Base-by-base conservation (phyloP, 106 monocot species). In the Amphibolis antarctica region DNA sequence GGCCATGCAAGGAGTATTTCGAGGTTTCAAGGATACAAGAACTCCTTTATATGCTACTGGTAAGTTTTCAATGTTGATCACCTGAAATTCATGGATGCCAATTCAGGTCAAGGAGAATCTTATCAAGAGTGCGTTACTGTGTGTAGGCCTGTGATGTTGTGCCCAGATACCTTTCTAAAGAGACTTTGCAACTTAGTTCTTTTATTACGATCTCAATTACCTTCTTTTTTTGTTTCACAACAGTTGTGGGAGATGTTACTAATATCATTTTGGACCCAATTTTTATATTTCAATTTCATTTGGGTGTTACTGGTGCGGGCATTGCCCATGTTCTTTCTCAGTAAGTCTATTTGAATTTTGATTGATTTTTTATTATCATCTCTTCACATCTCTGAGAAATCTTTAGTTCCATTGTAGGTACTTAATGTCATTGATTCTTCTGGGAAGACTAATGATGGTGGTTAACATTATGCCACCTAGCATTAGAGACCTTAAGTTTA, bases 251-350 rank as follows among this genome's bases (percentile, higher is more conserved):
- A 62, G 94, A 96, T 76, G 44, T 66, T 14, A 63, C 81, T 47
- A 96, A 96, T 66, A 96, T 96, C 12, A 73, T 89, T 54, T 58
- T 96, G 29, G 94, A 96, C 53, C 75, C 94, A 60, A 84, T 96
- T 79, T 44, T 96, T 28, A 88, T 96, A 45, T 86, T 89, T 75
- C 64, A 65, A 64, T 77, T 79, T 12, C 81, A 53, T 43, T 80
- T 79, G 86, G 86, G 86, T 51, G 84, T 96, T 57, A 78, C 54
- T 63, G 94, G 94, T 56, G 89, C 94, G 53, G 94, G 89, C 31
- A 79, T 86, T 64, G 85, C 93, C 10, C 93, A 94, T 83, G 93
- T 89, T 61, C 48, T 89, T 42, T 96, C 94, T 44, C 94, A 96
- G 94, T 96, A 78, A 82, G 85, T 44, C 57, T 12, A 28, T 44